Evolutionary conservation across 208 protist species (phyloP), one percentile per base, ranked within the genome.

Genomic region (Naegleria fowleri): DNA sequence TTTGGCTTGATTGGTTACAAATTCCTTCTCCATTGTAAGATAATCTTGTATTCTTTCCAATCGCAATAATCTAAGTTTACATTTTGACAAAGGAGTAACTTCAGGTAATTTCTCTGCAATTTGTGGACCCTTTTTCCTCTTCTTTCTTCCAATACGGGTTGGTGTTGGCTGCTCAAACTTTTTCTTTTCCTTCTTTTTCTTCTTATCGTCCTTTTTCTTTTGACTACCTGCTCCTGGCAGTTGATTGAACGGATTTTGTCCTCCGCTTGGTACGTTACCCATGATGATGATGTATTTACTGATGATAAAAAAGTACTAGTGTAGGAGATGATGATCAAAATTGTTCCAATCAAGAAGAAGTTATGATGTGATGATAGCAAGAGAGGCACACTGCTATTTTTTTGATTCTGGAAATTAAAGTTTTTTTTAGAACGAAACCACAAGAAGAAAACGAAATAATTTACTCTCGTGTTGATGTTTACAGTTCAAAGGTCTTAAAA

Each of bases 41-140:
- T 98, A 99, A 92, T 99, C 99, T 93, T 99, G 99, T 84, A 99
- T 97, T 38, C 99, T 95, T 91, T 99, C 98, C 15, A 99, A 95
- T 89, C 98, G 97, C 51, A 99, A 96, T 92, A 99, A 94, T 29
- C 98, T 95, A 75, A 99, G 96, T 84, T 99, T 97, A 92, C 99
- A 99, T 89, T 98, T 98, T 2, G 97, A 96, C 55, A 95, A 92
- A 43, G 99, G 99, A 90, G 95, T 98, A 15, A 99, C 96, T 93
- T 96, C 96, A 90, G 97, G 96, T 52, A 97, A 94, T 41, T 93
- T 92, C 11, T 11, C 55, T 22, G 89, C 89, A 43, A 86, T 90
- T 84, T 83, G 58, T 88, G 43, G 51, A 39, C 83, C 89, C 38
- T 90, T 90, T 55, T 84, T 85, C 51, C 36, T 91, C 90, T 92